A percentile compares a stretch with the other conserved stretches of the same genome.
Evolutionary conservation across 768 basidiomycete species (phyloP).

Genomic region (Tulasnella calospora): DNA sequence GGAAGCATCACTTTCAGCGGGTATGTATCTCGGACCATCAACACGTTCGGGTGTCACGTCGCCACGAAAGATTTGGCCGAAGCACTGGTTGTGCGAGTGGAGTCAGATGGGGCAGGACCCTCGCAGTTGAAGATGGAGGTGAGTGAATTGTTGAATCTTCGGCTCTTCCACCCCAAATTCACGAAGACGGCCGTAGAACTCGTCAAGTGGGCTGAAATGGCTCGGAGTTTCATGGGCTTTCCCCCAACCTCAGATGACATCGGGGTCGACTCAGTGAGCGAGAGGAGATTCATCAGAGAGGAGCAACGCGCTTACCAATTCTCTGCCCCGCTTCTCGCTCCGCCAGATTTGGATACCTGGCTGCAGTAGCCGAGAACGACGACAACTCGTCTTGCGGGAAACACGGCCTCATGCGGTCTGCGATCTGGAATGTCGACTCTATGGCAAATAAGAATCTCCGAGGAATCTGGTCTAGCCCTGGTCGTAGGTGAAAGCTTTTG

Average conservation of each 20-base stretch:
- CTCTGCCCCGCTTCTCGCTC: not conserved
- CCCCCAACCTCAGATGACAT: not conserved
- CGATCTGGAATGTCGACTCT: not conserved
- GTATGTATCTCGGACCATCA: not conserved
- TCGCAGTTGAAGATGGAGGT: not conserved
- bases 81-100: not conserved
- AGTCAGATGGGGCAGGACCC: not conserved
- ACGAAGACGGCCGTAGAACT: not conserved
- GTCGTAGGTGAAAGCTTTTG: not conserved
- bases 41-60: not conserved
- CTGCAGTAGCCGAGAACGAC: not conserved
- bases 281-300: not conserved
- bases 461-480: not conserved
- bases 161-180: not conserved
- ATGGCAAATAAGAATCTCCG: not conserved
- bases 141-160: not conserved
- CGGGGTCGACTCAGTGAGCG: not conserved
- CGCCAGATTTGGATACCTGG: not conserved
- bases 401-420: not conserved
- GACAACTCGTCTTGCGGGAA: not conserved
- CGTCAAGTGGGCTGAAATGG: not conserved
- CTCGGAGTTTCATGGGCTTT: not conserved
- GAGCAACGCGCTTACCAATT: not conserved
- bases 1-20: not conserved
- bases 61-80: not conserved